Evolutionary conservation across 345 rosid species (phyloP), one percentile per base, ranked within the genome.

Genomic region (Pugionium cornutum): DNA sequence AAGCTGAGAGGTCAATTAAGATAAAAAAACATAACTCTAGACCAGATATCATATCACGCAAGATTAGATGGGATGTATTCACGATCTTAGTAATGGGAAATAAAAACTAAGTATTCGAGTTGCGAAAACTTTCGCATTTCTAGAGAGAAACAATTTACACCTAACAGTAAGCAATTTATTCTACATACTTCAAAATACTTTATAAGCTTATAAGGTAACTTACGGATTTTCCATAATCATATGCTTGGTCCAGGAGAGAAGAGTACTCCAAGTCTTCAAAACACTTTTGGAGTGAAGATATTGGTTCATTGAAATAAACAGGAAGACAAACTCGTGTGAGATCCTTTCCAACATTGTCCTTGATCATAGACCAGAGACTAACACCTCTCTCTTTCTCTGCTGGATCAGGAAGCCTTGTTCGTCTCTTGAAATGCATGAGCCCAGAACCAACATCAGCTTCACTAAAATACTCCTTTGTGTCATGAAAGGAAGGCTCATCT

Each of bases 361-460:
- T 94, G 76, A 94, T 94, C 96, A 94, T 83, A 70, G 99, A 94
- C 99, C 99, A 94, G 64, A 94, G 96, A 75, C 97, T 94, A 57
- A 90, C 95, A 49, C 96, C 96, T 81, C 82, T 90, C 82, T 90
- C 96, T 80, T 90, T 88, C 79, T 94, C 99, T 63, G 84, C 80
- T 43, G 99, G 97, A 67, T 81, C 88, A 51, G 97, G 99, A 79
- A 94, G 97, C 82, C 80, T 88, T 35, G 73, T 76, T 74, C 99
- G 76, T 76, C 99, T 83, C 68, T 78, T 88, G 69, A 90, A 47
- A 32, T 66, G 68, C 25, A 75, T 80, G 74, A 62, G 75, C 55
- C 41, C 77, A 46, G 79, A 72, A 72, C 67, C 71, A 76, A 50
- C 60, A 73, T 67, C 73, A 66, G 68, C 4, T 66, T 90, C 95